A percentile compares a stretch with the other conserved stretches of the same genome.
Conservation (phyloP, 2,329 filamentous ascomycete species). For the Calonectria naviculata region DNA sequence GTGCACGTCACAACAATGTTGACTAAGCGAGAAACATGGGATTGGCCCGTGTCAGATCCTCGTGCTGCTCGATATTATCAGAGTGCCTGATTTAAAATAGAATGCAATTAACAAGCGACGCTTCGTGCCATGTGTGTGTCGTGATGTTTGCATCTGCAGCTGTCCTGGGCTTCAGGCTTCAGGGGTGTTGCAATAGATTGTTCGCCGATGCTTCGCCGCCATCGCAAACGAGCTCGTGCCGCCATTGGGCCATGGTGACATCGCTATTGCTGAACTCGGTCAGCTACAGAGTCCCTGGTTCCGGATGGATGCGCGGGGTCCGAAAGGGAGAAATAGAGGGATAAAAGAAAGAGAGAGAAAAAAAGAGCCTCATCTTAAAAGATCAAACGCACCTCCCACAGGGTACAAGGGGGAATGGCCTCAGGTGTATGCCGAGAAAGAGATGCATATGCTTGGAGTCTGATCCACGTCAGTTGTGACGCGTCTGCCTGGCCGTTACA, state of each 20-base stretch:
- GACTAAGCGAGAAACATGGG: conserved; percentile 63
- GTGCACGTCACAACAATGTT: conserved; percentile 63
- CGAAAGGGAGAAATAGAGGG: neutral
- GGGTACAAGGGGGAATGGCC: neutral
- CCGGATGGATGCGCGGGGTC: neutral
- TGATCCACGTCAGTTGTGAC: conserved; percentile 17
- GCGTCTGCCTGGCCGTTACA: neutral
- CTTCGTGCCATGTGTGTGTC: conserved; percentile 22
- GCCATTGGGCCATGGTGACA: neutral
- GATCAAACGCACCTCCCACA: neutral
- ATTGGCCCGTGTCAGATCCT: conserved; percentile 55
- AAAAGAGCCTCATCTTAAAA: conserved; percentile 7
- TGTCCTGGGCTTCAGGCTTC: neutral
- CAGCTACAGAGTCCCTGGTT: neutral
- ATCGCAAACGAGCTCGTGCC: neutral
- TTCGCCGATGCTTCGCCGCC: conserved; percentile 1
- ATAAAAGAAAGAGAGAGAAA: neutral
- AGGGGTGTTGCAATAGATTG: neutral
- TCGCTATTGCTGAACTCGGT: neutral
- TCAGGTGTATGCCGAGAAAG: neutral
- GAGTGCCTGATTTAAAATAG: neutral
- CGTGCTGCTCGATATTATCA: conserved; percentile 25
- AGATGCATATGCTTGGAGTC: neutral
- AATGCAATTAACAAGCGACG: conserved; percentile 12
- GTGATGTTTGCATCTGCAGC: conserved; percentile 23